A percentile compares a stretch with the other conserved stretches of the same genome.
Evolutionary conservation across 2,329 filamentous ascomycete species (phyloP).

Genomic region (Rasamsonia emersonii): DNA sequence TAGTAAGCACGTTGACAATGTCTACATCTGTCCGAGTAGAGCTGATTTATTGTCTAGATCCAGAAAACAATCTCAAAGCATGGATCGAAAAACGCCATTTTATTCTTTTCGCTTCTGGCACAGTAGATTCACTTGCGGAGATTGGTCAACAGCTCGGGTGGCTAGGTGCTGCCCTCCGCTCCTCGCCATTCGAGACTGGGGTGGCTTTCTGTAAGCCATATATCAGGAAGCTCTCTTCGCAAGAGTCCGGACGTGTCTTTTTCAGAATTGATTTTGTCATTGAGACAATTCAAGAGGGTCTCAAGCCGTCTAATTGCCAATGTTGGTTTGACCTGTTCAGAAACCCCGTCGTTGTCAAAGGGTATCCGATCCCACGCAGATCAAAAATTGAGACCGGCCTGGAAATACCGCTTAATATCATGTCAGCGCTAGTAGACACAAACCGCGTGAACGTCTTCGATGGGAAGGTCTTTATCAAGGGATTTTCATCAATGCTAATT

Average conservation of each 20-base stretch:
- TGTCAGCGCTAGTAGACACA: slow-evolving; percentile 6
- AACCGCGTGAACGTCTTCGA: slow-evolving; percentile 15
- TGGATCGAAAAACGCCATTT: not conserved
- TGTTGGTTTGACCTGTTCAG: slow-evolving; percentile 25
- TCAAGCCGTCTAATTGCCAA: slow-evolving; percentile 10
- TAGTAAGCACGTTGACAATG: no score
- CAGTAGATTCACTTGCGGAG: slow-evolving; percentile 18
- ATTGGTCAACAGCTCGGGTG: slow-evolving; percentile 29
- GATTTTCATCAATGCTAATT: slow-evolving; percentile 26
- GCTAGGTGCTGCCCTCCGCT: slow-evolving; percentile 23
- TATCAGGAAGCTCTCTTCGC: not conserved
- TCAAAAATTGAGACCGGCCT: slow-evolving; percentile 16
- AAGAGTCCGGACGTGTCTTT: not conserved
- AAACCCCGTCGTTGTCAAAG: slow-evolving; percentile 20
- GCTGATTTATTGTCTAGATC: slow-evolving; percentile 2
- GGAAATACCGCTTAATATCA: slow-evolving; percentile 16
- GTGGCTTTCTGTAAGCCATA: slow-evolving; percentile 11
- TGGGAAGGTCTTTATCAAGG: slow-evolving; percentile 24
- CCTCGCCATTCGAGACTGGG: slow-evolving; percentile 12
- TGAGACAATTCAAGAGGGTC: not conserved
- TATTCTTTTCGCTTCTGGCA: not conserved
- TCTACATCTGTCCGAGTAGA: not conserved
- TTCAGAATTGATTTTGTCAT: slow-evolving; percentile 2
- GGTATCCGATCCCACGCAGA: slow-evolving; percentile 20
- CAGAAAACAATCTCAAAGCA: not conserved